Conservation (phyloP, 768 basidiomycete species). For the Cystofilobasidium capitatum region DNA sequence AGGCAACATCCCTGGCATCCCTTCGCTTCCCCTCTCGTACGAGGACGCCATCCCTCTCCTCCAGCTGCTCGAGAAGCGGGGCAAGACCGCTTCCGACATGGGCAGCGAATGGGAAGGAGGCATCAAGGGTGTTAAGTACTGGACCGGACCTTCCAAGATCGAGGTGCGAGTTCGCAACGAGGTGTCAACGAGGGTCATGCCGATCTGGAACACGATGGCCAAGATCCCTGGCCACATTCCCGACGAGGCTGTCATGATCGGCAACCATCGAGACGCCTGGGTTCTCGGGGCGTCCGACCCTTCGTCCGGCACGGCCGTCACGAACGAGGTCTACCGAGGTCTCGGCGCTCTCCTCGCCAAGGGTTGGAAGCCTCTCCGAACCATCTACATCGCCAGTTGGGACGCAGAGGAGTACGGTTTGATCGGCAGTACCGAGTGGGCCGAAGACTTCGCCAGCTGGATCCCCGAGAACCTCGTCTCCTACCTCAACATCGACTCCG, state of each 20-base stretch:
- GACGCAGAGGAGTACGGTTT: constrained; percentile 46
- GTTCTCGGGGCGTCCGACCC: constrained; percentile 58
- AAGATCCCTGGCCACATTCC: constrained; percentile 65
- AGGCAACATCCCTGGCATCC: constrained; percentile 59
- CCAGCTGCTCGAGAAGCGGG: constrained; percentile 46
- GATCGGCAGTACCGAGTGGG: constrained; percentile 70
- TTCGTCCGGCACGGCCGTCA: constrained; percentile 62
- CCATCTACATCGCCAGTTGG: constrained; percentile 64
- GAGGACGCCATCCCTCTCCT: constrained; percentile 64
- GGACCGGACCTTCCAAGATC: constrained; percentile 42
- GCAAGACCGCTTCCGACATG: constrained; percentile 35
- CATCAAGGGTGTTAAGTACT: constrained; percentile 42
- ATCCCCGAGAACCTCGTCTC: constrained; percentile 68
- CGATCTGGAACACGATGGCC: constrained; percentile 68
- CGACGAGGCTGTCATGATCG: constrained; percentile 77
- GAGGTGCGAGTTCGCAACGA: constrained; percentile 54
- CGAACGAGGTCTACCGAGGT: constrained; percentile 67
- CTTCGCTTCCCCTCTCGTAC: constrained; percentile 86
- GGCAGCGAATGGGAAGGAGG: constrained; percentile 39
- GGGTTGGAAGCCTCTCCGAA: constrained; percentile 77
- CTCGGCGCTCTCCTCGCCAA: constrained; percentile 56
- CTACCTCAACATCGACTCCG: constrained; percentile 74
- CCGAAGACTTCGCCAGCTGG: constrained; percentile 80
- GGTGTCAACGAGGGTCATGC: constrained; percentile 67
- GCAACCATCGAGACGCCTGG: constrained; percentile 35